phyloP scores from a whole-genome alignment of 805 yeast species.

The Saturnispora mendoncae region DNA sequence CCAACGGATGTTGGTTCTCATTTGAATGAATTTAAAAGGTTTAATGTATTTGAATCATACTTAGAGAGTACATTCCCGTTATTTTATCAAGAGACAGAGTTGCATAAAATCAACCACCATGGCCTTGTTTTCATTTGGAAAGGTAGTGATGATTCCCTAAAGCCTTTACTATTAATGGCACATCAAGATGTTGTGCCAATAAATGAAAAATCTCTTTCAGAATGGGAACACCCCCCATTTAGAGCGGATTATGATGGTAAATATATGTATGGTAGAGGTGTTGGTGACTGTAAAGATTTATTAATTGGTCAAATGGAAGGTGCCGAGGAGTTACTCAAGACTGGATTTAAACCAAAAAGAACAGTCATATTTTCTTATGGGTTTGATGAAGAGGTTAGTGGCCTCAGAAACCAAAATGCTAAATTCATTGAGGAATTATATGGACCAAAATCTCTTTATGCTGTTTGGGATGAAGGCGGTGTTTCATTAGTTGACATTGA shows the following conservation, averaged over 20 bases:
- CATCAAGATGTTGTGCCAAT: conserved; percentile 49
- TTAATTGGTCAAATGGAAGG: conserved; percentile 33
- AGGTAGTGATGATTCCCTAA: conserved; percentile 31
- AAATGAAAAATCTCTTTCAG: conserved; percentile 30
- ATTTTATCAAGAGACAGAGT: conserved; percentile 26
- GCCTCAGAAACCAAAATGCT: conserved; percentile 30
- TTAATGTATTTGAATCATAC: conserved; percentile 31
- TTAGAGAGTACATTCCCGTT: conserved; percentile 34
- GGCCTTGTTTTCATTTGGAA: conserved; percentile 39
- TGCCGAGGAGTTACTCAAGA: conserved; percentile 23
- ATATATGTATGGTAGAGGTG: conserved; percentile 33
- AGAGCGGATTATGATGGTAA: conserved; percentile 32
- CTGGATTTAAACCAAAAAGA: conserved; percentile 34
- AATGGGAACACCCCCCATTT: conserved; percentile 34
- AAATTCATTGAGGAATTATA: conserved; percentile 29
- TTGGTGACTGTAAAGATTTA: conserved; percentile 36
- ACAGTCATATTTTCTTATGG: conserved; percentile 41
- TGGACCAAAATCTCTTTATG: conserved; percentile 36
- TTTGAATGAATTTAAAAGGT: conserved; percentile 36
- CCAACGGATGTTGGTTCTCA: conserved; percentile 39
- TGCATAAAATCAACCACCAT: conserved; percentile 34
- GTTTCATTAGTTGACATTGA: conserved; percentile 28
- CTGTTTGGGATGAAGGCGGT: conserved; percentile 39
- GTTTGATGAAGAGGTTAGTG: conserved; percentile 42
- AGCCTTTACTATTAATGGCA: conserved; percentile 40